A percentile compares a stretch with the other conserved stretches of the same genome.
These are phyloP conservation scores for Mucor piriformis DNA, from an alignment of 371 early-diverging fungal species.

Conservation along the genomic window DNA sequence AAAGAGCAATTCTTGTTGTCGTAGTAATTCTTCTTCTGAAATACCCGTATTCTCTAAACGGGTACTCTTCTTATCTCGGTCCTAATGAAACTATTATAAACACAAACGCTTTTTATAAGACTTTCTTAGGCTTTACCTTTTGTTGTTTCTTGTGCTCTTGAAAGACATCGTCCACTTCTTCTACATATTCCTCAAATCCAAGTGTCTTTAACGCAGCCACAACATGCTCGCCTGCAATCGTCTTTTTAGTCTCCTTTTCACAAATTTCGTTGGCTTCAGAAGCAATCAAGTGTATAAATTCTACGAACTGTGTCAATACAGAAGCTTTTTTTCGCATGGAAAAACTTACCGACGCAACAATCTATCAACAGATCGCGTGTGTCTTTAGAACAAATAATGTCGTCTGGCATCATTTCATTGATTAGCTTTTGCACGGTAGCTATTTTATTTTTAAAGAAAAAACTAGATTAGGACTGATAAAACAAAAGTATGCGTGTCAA, in stretches of 20 bases:
- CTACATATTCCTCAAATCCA: conserved; percentile 93
- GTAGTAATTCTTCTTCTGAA: conserved; percentile 88
- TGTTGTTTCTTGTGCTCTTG: conserved; percentile 89
- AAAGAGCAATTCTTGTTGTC: conserved; percentile 92
- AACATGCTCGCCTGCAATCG: conserved; percentile 98
- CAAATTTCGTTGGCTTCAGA: conserved; percentile 97
- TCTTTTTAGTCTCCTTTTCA: conserved; percentile 97
- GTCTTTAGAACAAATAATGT: conserved; percentile 91
- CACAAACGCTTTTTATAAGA: neutral
- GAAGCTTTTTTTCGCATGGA: conserved; percentile 5
- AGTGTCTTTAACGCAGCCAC: conserved; percentile 87
- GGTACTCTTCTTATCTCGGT: conserved; percentile 86
- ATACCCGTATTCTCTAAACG: conserved; percentile 89
- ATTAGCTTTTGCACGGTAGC: conserved; percentile 98
- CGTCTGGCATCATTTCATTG: conserved; percentile 91
- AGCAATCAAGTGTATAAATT: conserved; percentile 93
- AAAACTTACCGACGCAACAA: conserved; percentile 84
- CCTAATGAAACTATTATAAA: conserved; percentile 47
- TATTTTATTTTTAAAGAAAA: conserved; percentile 35
- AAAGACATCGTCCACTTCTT: conserved; percentile 87
- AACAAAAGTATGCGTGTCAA: neutral
- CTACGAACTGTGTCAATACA: conserved; percentile 38
- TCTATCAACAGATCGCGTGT: conserved; percentile 93
- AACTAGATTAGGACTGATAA: neutral
- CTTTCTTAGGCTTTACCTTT: conserved; percentile 57